phyloP scores from a whole-genome alignment of 306 rosid species.

The Gastrolobium bilobum region DNA sequence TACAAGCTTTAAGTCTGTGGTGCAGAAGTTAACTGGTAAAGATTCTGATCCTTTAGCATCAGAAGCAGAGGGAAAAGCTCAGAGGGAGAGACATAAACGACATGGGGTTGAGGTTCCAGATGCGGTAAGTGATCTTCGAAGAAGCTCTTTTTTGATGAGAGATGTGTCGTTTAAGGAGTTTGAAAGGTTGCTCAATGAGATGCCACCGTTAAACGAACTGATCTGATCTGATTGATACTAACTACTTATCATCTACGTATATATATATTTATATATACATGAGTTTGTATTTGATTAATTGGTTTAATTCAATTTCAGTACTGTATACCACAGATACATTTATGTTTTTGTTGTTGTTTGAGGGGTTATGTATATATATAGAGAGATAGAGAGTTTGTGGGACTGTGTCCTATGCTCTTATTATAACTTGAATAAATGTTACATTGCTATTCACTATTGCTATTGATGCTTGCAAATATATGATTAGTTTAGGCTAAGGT shows the following conservation, averaged over 20 bases:
- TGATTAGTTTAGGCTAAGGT: neutral
- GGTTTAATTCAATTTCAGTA: slow-evolving; percentile 1
- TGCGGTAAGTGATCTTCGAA: neutral
- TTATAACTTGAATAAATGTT: neutral
- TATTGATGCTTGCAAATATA: neutral
- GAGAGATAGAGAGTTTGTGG: neutral
- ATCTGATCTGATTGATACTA: slow-evolving; percentile 41
- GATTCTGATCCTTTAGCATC: slow-evolving; percentile 50
- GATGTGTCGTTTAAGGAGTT: slow-evolving; percentile 73
- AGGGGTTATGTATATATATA: slow-evolving; percentile 33
- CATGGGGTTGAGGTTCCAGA: neutral
- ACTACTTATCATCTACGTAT: neutral
- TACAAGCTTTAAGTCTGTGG: slow-evolving; percentile 74
- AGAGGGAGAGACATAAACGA: neutral
- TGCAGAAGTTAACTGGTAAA: slow-evolving; percentile 80
- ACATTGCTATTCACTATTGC: neutral
- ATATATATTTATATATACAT: neutral
- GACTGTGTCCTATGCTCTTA: neutral
- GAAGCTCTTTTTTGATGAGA: slow-evolving; percentile 54
- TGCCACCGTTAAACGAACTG: slow-evolving; percentile 61
- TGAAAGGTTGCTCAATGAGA: slow-evolving; percentile 65
- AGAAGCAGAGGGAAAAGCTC: neutral
- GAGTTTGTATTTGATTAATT: slow-evolving; percentile 15
- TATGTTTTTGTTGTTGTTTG: neutral
- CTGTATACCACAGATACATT: neutral